Evolutionary conservation across 495 filamentous ascomycete species (phyloP).

Genomic region (Tuber brumale): DNA sequence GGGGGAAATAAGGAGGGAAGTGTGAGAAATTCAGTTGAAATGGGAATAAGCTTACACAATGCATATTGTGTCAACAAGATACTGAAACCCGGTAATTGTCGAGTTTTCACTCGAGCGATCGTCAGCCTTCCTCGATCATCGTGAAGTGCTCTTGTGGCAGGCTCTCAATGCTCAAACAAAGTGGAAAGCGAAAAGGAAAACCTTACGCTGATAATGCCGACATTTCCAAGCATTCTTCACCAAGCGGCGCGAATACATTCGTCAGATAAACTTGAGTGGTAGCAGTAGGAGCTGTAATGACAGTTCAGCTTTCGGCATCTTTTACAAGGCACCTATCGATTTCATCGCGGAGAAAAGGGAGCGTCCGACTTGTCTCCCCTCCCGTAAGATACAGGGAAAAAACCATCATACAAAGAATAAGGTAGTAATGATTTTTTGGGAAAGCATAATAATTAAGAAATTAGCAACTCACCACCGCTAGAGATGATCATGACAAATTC

Average conservation of each 20-base stretch:
- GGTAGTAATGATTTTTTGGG: not conserved
- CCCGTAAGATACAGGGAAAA: not conserved
- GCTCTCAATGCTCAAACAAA: not conserved
- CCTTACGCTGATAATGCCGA: constrained; percentile 40
- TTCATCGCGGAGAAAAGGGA: not conserved
- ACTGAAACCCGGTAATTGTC: constrained; percentile 14
- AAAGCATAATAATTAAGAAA: not conserved
- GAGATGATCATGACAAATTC: constrained; percentile 36
- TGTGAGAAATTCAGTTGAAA: not conserved
- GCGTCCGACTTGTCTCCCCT: not conserved
- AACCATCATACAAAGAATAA: not conserved
- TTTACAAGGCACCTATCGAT: not conserved
- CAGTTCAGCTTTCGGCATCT: constrained; percentile 5
- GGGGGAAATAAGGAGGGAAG: not conserved
- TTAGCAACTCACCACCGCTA: constrained; percentile 32
- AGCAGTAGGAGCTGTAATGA: constrained; percentile 33
- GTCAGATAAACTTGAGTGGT: constrained; percentile 40
- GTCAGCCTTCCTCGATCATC: constrained; percentile 8
- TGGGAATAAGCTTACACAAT: constrained; percentile 26
- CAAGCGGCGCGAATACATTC: constrained; percentile 38
- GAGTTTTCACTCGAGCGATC: not conserved
- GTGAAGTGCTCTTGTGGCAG: not conserved
- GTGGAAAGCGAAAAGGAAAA: not conserved
- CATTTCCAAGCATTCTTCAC: constrained; percentile 38
- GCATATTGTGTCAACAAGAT: constrained; percentile 35